Percentiles rank a stretch among this genome's conserved stretches.
Evolutionary conservation across 768 basidiomycete genomes (phyloP).

Genomic region (Butyriboletus loyo): DNA sequence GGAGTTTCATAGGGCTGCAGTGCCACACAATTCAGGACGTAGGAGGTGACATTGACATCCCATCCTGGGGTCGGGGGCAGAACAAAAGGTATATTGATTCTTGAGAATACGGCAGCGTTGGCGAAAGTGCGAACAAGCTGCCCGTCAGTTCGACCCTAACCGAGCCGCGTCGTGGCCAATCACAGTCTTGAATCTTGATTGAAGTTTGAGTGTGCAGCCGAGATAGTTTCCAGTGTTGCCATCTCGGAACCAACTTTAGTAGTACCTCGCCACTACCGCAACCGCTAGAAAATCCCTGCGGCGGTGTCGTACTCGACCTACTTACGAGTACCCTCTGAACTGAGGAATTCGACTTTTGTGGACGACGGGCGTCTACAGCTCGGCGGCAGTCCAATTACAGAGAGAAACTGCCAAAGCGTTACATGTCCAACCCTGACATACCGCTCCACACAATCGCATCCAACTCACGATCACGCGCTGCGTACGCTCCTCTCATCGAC

Average conservation of each 20-base stretch:
- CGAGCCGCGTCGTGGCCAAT: too few species aligned
- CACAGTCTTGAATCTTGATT: too few species aligned
- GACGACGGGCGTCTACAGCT: constrained; percentile 2
- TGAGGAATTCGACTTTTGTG: not conserved
- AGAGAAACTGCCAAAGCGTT: constrained; percentile 1
- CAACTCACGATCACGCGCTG: constrained; percentile 41
- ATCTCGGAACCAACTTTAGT: too few species aligned
- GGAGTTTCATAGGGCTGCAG: too few species aligned
- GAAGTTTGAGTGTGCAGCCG: not conserved
- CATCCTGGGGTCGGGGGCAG: too few species aligned
- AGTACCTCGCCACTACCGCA: not conserved
- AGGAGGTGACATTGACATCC: too few species aligned
- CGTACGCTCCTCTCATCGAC: constrained; percentile 43
- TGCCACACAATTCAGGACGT: too few species aligned
- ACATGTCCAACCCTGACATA: constrained; percentile 54
- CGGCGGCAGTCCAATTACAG: not conserved
- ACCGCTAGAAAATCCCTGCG: not conserved
- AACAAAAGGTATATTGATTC: too few species aligned
- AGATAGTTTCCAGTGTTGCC: not conserved
- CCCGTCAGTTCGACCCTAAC: too few species aligned
- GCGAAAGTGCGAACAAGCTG: too few species aligned
- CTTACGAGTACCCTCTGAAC: too few species aligned
- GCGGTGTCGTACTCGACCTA: not conserved
- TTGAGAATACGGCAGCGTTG: too few species aligned
- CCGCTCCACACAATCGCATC: constrained; percentile 61